These are phyloP conservation scores for Monosporascus sp. DNA, from an alignment of 2,329 filamentous ascomycete genomes.

Conservation along the genomic window DNA sequence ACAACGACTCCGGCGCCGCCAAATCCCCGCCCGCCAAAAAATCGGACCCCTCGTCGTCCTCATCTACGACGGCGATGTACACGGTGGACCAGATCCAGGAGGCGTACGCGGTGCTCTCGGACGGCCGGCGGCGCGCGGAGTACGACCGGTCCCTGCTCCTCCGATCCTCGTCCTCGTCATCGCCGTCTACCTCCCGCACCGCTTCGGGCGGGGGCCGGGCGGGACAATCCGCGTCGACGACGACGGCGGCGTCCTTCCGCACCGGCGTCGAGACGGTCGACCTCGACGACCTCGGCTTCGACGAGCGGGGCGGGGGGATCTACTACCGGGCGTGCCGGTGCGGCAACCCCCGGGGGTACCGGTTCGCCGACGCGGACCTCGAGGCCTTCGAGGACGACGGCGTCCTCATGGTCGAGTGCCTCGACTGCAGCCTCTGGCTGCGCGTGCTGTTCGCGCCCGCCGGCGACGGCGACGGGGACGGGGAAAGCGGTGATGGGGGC, in stretches of 20 bases:
- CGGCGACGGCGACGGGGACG: slow-evolving; percentile 28
- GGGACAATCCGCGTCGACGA: neutral
- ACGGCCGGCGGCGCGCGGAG: slow-evolving; percentile 39
- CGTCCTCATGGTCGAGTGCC: slow-evolving; percentile 59
- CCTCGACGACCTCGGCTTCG: slow-evolving; percentile 57
- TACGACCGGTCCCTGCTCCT: slow-evolving; percentile 49
- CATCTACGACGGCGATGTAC: slow-evolving; percentile 24
- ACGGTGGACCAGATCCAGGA: slow-evolving; percentile 60
- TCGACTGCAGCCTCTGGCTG: slow-evolving; percentile 63
- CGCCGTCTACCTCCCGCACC: slow-evolving; percentile 7
- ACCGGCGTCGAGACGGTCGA: slow-evolving; percentile 61
- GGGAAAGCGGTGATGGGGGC: neutral
- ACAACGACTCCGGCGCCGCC: slow-evolving; percentile 1
- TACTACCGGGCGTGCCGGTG: slow-evolving; percentile 60
- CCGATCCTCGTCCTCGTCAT: slow-evolving; percentile 6
- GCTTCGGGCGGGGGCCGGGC: no score
- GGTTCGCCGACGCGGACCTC: slow-evolving; percentile 54
- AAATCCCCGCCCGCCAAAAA: slow-evolving; percentile 2
- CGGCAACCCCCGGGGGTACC: slow-evolving; percentile 56
- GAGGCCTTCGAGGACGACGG: slow-evolving; percentile 53
- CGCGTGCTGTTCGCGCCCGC: slow-evolving; percentile 58
- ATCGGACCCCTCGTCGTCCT: slow-evolving; percentile 5
- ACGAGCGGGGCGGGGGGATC: slow-evolving; percentile 35
- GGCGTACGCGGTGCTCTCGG: slow-evolving; percentile 53
- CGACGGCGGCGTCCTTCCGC: slow-evolving; percentile 17